Evolutionary conservation across 2,329 filamentous ascomycete genomes (phyloP).

Genomic region (Colletotrichum cereale): DNA sequence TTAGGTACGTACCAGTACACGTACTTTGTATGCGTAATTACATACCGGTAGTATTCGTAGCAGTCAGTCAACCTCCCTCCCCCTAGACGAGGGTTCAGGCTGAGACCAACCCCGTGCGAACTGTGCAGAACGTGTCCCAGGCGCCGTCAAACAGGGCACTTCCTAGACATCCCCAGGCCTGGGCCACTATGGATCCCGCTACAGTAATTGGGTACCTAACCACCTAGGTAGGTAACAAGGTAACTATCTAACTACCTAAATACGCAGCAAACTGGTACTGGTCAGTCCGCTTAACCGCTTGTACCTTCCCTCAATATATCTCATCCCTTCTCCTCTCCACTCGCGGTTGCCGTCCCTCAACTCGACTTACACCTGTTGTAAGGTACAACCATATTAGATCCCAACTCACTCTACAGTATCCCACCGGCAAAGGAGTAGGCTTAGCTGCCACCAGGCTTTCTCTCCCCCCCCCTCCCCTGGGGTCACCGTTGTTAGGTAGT

Average conservation of each 20-base stretch:
- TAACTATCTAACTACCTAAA: too few relatives aligned
- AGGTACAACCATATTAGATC: too few relatives aligned
- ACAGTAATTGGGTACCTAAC: too few relatives aligned
- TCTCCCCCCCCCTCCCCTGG: too few relatives aligned
- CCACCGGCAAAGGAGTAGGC: neutral
- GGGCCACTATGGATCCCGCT: too few relatives aligned
- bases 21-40: too few relatives aligned
- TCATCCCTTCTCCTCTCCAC: neutral
- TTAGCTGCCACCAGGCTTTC: slow-evolving; percentile 15
- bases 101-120: neutral
- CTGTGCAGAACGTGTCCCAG: slow-evolving; percentile 15
- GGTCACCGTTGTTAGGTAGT: slow-evolving; percentile 4
- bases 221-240: too few relatives aligned
- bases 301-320: slow-evolving; percentile 28
- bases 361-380: neutral
- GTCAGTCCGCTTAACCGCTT: slow-evolving; percentile 20
- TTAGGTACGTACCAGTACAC: too few relatives aligned
- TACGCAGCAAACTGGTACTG: too few relatives aligned
- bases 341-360: neutral
- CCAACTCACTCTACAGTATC: neutral
- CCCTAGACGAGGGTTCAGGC: slow-evolving; percentile 26
- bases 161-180: slow-evolving; percentile 16
- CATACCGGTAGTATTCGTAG: too few relatives aligned
- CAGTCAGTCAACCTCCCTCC: too few relatives aligned
- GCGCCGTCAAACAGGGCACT: neutral